These are phyloP conservation scores for Fusarium avenaceum DNA, from an alignment of 2,329 filamentous ascomycete genomes.

Conservation along the genomic window DNA sequence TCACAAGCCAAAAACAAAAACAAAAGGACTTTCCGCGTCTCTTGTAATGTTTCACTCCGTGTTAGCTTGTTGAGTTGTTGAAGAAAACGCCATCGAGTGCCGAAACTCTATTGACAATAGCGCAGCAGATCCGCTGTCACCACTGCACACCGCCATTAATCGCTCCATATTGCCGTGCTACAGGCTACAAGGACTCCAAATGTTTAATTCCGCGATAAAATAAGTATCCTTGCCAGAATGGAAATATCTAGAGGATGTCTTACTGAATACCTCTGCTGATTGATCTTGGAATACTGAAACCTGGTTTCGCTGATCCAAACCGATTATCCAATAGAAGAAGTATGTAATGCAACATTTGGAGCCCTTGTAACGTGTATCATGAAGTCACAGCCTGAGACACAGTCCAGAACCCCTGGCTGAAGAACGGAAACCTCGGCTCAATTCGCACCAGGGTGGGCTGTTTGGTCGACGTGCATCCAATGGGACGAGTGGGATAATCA, in stretches of 20 bases:
- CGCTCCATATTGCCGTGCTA: not conserved
- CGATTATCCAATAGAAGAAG: too few species aligned
- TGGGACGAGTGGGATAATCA: not conserved
- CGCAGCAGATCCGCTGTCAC: not conserved
- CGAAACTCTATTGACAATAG: conserved; percentile 3
- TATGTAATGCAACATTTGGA: too few species aligned
- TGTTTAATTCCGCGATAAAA: too few species aligned
- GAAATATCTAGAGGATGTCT: too few species aligned
- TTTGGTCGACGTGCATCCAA: conserved; percentile 8
- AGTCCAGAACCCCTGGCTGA: not conserved
- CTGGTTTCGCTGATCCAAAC: too few species aligned
- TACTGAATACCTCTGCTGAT: too few species aligned
- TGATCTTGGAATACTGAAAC: too few species aligned
- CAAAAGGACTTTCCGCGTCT: not conserved
- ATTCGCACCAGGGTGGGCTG: not conserved
- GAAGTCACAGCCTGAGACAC: not conserved
- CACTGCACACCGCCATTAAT: conserved; percentile 3
- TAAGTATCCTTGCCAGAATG: too few species aligned
- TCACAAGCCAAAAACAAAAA: conserved; percentile 5
- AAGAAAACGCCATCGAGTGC: not conserved
- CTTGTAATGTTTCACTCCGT: not conserved
- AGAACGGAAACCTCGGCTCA: not conserved
- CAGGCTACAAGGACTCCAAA: too few species aligned
- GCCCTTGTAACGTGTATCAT: too few species aligned
- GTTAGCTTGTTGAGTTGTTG: not conserved